phyloP scores from a whole-genome alignment of 2,329 filamentous ascomycete species.

The Stachybotrys chartarum region DNA sequence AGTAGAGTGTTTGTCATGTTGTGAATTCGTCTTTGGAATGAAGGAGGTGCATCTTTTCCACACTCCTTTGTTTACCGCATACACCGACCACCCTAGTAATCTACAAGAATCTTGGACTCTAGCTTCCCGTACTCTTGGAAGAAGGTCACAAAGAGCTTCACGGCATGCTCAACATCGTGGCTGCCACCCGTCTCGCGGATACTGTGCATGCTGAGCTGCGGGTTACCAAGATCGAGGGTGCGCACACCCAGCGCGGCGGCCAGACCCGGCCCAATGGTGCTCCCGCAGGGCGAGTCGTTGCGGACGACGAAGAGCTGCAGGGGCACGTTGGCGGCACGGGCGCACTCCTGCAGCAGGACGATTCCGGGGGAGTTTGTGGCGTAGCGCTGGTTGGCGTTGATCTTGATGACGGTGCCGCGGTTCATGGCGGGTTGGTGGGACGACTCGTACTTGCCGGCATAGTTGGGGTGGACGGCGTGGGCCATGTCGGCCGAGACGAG shows the following conservation, averaged over 20 bases:
- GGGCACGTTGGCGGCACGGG: constrained; percentile 66
- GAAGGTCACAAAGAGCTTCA: constrained; percentile 82
- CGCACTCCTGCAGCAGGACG: constrained; percentile 83
- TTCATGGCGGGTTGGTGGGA: constrained; percentile 94
- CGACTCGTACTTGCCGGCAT: constrained; percentile 81
- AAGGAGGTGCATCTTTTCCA: background rate
- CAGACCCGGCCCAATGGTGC: constrained; percentile 96
- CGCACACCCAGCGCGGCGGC: constrained; percentile 78
- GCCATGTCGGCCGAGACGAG: constrained; percentile 97
- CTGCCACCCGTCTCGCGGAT: constrained; percentile 89
- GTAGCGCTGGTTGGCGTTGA: constrained; percentile 97
- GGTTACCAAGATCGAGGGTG: constrained; percentile 88
- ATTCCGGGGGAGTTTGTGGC: constrained; percentile 95
- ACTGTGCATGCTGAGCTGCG: constrained; percentile 94
- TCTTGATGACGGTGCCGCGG: constrained; percentile 91
- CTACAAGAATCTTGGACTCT: constrained; percentile 76
- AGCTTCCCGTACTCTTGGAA: constrained; percentile 77
- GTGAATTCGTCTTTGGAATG: background rate
- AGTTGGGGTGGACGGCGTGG: constrained; percentile 93
- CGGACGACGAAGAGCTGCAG: constrained; percentile 93
- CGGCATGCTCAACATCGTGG: constrained; percentile 78
- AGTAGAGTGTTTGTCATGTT: too few species aligned
- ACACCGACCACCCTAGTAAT: constrained; percentile 36
- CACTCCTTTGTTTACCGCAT: background rate
- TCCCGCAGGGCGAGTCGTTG: constrained; percentile 91